These are phyloP conservation scores for Mortierella sp. DNA, from an alignment of 371 early-diverging fungal genomes.

Conservation along the genomic window DNA sequence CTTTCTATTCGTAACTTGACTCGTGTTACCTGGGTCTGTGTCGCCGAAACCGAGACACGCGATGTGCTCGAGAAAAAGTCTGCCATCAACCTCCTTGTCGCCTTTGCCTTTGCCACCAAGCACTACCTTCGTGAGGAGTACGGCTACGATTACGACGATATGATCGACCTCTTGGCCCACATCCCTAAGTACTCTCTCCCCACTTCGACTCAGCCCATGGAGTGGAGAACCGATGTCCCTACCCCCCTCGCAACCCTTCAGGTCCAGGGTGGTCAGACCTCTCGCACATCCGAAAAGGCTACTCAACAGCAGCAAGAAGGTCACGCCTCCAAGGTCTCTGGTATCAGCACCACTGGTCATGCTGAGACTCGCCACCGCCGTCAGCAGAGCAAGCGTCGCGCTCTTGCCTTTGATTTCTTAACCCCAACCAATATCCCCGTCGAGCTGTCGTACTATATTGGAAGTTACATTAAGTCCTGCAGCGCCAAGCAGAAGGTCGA, in stretches of 20 bases:
- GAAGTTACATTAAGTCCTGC: slow-evolving; percentile 59
- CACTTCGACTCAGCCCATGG: slow-evolving; percentile 47
- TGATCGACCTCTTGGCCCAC: slow-evolving; percentile 51
- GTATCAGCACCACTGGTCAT: not conserved
- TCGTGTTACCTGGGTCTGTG: slow-evolving; percentile 65
- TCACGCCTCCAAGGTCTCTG: slow-evolving; percentile 1
- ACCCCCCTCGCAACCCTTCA: slow-evolving; percentile 13
- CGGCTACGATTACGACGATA: slow-evolving; percentile 62
- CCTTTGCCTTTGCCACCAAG: slow-evolving; percentile 79
- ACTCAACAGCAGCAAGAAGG: not conserved
- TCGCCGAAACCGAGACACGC: slow-evolving; percentile 58
- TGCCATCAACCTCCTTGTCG: slow-evolving; percentile 77
- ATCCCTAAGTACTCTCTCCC: slow-evolving; percentile 60
- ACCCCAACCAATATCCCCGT: slow-evolving; percentile 63
- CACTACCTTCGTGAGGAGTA: slow-evolving; percentile 79
- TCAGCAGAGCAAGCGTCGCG: slow-evolving; percentile 27
- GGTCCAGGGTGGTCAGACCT: not conserved
- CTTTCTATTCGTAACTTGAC: slow-evolving; percentile 64
- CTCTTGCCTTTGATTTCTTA: slow-evolving; percentile 50
- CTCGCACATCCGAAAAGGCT: slow-evolving; percentile 13
- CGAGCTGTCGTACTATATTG: slow-evolving; percentile 62
- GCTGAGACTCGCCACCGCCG: slow-evolving; percentile 6
- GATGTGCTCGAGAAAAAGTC: slow-evolving; percentile 68
- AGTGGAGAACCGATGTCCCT: slow-evolving; percentile 50
- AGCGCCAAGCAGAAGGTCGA: slow-evolving; percentile 40